Evolutionary conservation across 768 basidiomycete genomes (phyloP), one percentile per base, ranked within the genome.

Genomic region (Suillus decipiens): DNA sequence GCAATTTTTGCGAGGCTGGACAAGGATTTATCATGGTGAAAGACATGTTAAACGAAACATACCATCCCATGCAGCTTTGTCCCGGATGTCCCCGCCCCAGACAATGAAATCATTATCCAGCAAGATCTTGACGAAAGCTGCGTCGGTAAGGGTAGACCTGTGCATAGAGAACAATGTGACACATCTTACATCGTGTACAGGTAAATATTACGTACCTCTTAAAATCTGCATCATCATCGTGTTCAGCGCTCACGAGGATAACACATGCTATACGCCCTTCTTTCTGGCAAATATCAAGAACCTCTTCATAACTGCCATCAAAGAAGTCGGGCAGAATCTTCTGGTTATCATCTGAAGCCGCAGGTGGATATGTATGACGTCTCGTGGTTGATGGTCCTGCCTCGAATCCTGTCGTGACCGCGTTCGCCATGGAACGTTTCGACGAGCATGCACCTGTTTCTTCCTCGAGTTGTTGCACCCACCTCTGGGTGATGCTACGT

Each of bases 71-170:
- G 92, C 86, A 65, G 96, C 93, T 41, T 81, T 81, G 68, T 92
- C 89, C 39, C 89, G 82, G 9, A 97, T 86, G 71, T 98, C 96
- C 17, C 93, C 96, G 3, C 91, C 96, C 96, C 96, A 99, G 9
- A 94, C 86, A 19, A 95, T 69, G 60, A 96, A 81, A 57, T 89
- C 80, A 72, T 95, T 90, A 39, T 90, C 87, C 56, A 84, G 82
- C 28, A 97, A 79, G 3, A 85, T 73, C 31, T 82, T 83, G 8
- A 95, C 84, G 51, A 98, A 82, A 10, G 81, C 77, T 2, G 87
- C 77, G 70, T 96, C 88, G 1, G 90, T 89, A 19, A 99, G 80
- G 0, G 93, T 93, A 5, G 83, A 81, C 64, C 92, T 93, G 63
- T 11, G 17, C 9, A n/a, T 8, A 22, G 19, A 48, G 58, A 60